Evolutionary conservation across 192 early-diverging fungal species (phyloP).

Genomic region (Spizellomyces punctatus): DNA sequence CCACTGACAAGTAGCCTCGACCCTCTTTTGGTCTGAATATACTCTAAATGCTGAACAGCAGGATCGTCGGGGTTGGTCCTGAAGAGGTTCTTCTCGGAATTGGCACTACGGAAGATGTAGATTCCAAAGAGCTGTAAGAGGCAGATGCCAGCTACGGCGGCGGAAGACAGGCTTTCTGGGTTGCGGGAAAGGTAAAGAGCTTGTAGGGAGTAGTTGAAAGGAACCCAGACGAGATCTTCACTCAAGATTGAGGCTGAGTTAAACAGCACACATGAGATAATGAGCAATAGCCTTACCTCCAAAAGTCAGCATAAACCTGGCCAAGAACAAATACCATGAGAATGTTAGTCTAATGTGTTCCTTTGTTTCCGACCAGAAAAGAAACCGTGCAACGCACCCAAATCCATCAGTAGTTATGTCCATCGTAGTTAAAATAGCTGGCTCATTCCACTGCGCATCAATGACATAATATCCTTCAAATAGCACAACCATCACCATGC

Average conservation of each 20-base stretch:
- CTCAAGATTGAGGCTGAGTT: slow-evolving; percentile 54
- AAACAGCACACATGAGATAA: background rate
- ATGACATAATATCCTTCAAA: slow-evolving; percentile 85
- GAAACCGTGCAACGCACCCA: slow-evolving; percentile 45
- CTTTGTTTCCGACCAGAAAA: background rate
- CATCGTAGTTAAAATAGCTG: slow-evolving; percentile 92
- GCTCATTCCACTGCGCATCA: slow-evolving; percentile 81
- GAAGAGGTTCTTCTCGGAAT: slow-evolving; percentile 91
- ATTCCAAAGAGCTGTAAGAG: slow-evolving; percentile 69
- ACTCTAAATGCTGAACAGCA: slow-evolving; percentile 69
- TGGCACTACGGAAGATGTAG: slow-evolving; percentile 86
- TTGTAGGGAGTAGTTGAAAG: slow-evolving; percentile 87
- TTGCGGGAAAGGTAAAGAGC: slow-evolving; percentile 78
- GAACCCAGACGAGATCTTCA: slow-evolving; percentile 81
- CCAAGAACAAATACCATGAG: background rate
- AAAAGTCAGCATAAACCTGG: slow-evolving; percentile 50
- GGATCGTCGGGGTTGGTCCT: slow-evolving; percentile 50
- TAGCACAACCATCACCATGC: slow-evolving; percentile 74
- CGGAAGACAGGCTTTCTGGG: slow-evolving; percentile 60
- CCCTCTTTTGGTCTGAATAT: slow-evolving; percentile 82
- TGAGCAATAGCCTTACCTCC: slow-evolving; percentile 6
- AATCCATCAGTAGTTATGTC: slow-evolving; percentile 98
- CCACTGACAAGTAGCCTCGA: slow-evolving; percentile 79
- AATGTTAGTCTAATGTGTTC: background rate
- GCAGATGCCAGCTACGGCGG: slow-evolving; percentile 44